Conservation (phyloP, 129 eudicot genomes). For the Logfia minima region DNA sequence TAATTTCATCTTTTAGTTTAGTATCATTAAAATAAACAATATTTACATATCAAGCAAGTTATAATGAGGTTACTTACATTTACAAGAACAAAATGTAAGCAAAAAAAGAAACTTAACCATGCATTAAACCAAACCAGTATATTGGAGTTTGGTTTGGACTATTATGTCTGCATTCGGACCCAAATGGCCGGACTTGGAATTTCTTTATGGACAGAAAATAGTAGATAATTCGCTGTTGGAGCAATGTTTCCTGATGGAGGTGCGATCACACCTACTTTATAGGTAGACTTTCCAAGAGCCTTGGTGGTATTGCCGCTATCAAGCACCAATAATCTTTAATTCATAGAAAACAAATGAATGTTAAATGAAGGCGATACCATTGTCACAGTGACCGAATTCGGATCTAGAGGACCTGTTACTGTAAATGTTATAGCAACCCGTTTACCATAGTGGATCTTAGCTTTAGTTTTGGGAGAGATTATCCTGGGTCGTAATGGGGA, state of each 20-base stretch:
- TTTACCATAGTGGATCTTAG: conserved; percentile 36
- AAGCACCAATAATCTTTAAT: conserved; percentile 31
- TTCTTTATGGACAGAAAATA: conserved; percentile 10
- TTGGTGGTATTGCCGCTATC: conserved; percentile 20
- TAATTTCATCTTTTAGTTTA: too few species aligned
- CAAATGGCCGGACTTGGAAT: conserved; percentile 20
- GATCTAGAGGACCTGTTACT: conserved; percentile 29
- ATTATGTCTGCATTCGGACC: too few species aligned
- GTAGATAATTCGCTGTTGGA: conserved; percentile 2
- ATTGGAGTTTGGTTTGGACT: too few species aligned
- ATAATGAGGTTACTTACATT: too few species aligned
- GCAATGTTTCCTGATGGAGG: conserved; percentile 20
- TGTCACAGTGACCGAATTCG: conserved; percentile 40
- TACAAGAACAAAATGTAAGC: too few species aligned
- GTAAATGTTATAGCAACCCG: conserved; percentile 37
- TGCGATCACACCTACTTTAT: conserved; percentile 28
- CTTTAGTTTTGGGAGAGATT: conserved; percentile 35
- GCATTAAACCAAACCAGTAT: too few species aligned
- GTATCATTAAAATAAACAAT: too few species aligned
- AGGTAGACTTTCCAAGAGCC: conserved; percentile 20
- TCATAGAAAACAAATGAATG: conserved; percentile 52
- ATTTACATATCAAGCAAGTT: too few species aligned
- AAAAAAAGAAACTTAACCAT: too few species aligned
- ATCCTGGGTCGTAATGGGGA: conserved; percentile 46
- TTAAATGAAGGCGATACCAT: conserved; percentile 62